Evolutionary conservation across 2,329 filamentous ascomycete genomes (phyloP).

Genomic region (Nemania sp.): DNA sequence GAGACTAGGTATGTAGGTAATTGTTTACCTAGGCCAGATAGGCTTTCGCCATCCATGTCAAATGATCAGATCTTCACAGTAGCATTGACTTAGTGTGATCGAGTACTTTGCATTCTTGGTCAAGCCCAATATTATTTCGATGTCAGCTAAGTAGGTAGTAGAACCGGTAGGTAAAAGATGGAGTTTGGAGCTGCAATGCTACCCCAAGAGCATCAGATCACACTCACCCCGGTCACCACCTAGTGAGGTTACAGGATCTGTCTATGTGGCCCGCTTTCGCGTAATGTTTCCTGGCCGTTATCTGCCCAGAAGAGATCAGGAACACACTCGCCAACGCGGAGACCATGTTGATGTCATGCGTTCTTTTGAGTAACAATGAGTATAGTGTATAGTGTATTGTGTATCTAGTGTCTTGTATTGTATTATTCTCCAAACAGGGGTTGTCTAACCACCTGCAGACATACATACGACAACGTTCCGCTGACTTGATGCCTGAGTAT

Average conservation of each 20-base stretch:
- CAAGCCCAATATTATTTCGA: constrained; percentile 27
- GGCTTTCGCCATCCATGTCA: constrained; percentile 22
- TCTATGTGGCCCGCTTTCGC: constrained; percentile 40
- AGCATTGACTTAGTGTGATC: constrained; percentile 29
- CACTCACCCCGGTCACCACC: constrained; percentile 39
- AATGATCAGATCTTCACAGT: constrained; percentile 26
- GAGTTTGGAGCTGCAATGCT: constrained; percentile 43
- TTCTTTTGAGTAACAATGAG: constrained; percentile 11
- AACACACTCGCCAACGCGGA: constrained; percentile 19
- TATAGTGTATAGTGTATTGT: background rate
- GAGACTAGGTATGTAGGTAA: background rate
- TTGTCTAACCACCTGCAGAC: background rate
- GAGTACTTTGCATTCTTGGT: constrained; percentile 23
- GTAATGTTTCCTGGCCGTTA: constrained; percentile 31
- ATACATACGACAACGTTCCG: no score
- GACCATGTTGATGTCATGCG: constrained; percentile 11
- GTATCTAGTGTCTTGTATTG: background rate
- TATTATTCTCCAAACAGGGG: background rate
- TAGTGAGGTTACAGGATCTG: constrained; percentile 43
- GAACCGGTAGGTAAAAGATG: constrained; percentile 36
- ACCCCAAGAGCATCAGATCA: constrained; percentile 42
- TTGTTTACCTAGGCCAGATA: background rate
- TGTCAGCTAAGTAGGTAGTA: constrained; percentile 31
- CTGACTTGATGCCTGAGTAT: constrained; percentile 1
- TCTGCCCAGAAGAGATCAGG: constrained; percentile 7